phyloP scores from a whole-genome alignment of 495 filamentous ascomycete species.

The Penicillium maclennaniae region DNA sequence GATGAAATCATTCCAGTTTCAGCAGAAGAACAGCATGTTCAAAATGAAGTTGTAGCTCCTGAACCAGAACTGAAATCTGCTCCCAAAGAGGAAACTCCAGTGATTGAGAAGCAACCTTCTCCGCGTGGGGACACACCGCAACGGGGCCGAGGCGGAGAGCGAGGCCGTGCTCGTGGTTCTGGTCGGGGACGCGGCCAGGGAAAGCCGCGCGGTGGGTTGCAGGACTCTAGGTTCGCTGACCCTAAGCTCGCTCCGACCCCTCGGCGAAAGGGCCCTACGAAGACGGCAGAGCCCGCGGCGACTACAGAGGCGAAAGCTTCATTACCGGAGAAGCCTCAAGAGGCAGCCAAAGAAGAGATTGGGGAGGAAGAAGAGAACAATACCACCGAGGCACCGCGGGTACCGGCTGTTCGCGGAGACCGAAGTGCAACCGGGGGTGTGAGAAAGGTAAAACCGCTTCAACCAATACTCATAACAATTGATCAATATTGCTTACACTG shows the following conservation, averaged over 20 bases:
- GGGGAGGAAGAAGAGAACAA: constrained; percentile 15
- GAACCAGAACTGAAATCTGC: constrained; percentile 9
- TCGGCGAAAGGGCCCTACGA: constrained; percentile 18
- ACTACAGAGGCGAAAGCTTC: constrained; percentile 13
- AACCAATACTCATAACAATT: not conserved
- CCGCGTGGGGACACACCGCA: constrained; percentile 25
- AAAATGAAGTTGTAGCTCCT: constrained; percentile 19
- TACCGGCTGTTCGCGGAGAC: constrained; percentile 62
- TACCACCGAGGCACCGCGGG: constrained; percentile 30
- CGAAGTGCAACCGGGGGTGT: constrained; percentile 64
- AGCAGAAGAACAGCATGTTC: constrained; percentile 30
- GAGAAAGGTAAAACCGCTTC: constrained; percentile 38
- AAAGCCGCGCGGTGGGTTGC: constrained; percentile 30
- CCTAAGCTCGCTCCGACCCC: constrained; percentile 23
- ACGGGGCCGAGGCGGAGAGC: constrained; percentile 34
- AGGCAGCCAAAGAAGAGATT: constrained; percentile 23
- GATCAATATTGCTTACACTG: constrained; percentile 10
- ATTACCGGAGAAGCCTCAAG: constrained; percentile 14
- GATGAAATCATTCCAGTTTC: constrained; percentile 66
- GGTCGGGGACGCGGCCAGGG: constrained; percentile 35
- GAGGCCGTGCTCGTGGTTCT: constrained; percentile 35
- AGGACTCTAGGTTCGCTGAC: constrained; percentile 33
- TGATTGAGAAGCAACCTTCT: constrained; percentile 11
- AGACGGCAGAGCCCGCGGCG: constrained; percentile 16
- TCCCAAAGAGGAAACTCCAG: constrained; percentile 8